Conservation (phyloP, 1,284 basidiomycete genomes). For the Anthracocystis walkeri region DNA sequence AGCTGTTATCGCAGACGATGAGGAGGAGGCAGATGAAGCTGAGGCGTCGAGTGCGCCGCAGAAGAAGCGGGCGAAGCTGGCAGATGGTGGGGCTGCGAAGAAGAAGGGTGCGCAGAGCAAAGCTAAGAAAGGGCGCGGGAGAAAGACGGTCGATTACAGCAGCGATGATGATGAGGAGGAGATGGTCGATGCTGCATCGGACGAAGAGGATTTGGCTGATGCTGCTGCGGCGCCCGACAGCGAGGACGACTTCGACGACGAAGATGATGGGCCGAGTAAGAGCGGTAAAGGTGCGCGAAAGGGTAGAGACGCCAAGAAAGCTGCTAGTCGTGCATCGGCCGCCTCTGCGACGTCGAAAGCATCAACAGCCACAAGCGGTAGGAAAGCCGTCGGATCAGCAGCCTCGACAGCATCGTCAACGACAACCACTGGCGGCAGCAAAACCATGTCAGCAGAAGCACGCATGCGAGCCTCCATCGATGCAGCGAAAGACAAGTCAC, state of each 20-base stretch:
- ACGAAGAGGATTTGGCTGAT: constrained; percentile 28
- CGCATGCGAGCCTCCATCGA: constrained; percentile 47
- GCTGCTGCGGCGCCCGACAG: constrained; percentile 14
- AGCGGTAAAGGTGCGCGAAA: constrained; percentile 11
- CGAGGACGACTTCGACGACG: constrained; percentile 25
- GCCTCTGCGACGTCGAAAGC: constrained; percentile 6
- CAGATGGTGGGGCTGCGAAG: not conserved
- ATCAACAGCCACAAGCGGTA: constrained; percentile 1
- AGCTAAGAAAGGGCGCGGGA: constrained; percentile 3
- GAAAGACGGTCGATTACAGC: constrained; percentile 20
- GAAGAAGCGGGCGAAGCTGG: constrained; percentile 31
- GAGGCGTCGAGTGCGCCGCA: constrained; percentile 14
- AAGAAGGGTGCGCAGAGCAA: constrained; percentile 2
- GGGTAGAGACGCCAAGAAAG: constrained; percentile 13
- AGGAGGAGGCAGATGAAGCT: constrained; percentile 9
- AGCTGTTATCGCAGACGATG: constrained; percentile 25
- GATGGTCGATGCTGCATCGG: constrained; percentile 33
- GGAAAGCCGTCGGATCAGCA: constrained; percentile 10
- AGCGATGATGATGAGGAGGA: constrained; percentile 30
- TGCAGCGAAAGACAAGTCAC: constrained; percentile 36
- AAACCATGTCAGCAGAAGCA: constrained; percentile 39
- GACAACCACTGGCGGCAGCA: constrained; percentile 4
- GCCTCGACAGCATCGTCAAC: constrained; percentile 7
- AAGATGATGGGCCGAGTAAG: constrained; percentile 4
- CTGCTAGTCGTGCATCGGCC: constrained; percentile 3